phyloP scores from a whole-genome alignment of 2,329 filamentous ascomycete genomes.

The Paramyrothecium roridum region DNA sequence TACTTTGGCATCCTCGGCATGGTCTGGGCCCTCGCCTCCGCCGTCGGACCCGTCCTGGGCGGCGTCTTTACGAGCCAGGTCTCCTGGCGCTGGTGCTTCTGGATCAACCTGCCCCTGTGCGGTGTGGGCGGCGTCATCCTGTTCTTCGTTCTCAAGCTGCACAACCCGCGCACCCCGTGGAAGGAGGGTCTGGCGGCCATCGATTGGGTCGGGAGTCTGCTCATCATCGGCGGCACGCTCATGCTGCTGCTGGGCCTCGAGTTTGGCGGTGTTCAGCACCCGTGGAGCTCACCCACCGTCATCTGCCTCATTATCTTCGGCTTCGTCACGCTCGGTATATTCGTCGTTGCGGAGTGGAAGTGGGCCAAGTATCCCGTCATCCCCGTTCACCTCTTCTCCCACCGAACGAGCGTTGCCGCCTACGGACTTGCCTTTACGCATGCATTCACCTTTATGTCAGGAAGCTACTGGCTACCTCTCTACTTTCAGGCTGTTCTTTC shows the following conservation, averaged over 20 bases:
- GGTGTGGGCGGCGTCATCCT: constrained; percentile 45
- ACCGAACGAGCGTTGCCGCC: constrained; percentile 62
- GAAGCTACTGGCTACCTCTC: constrained; percentile 76
- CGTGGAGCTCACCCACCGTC: constrained; percentile 73
- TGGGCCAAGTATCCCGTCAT: constrained; percentile 76
- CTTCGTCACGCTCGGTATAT: constrained; percentile 57
- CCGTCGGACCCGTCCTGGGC: constrained; percentile 65
- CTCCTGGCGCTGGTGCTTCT: constrained; percentile 70
- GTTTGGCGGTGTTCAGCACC: constrained; percentile 72
- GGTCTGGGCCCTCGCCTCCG: constrained; percentile 63
- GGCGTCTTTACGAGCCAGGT: constrained; percentile 62
- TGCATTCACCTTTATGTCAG: constrained; percentile 73
- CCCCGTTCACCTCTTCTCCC: constrained; percentile 67
- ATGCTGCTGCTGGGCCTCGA: constrained; percentile 87
- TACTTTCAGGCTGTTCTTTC: constrained; percentile 79
- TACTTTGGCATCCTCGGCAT: constrained; percentile 52
- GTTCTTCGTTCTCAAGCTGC: constrained; percentile 63
- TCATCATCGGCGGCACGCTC: constrained; percentile 72
- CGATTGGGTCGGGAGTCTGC: constrained; percentile 53
- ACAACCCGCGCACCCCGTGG: constrained; percentile 64
- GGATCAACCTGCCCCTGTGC: constrained; percentile 56
- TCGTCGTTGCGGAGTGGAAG: constrained; percentile 70
- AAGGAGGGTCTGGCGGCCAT: constrained; percentile 60
- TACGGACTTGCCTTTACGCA: constrained; percentile 69
- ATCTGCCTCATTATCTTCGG: constrained; percentile 79